phyloP scores from a whole-genome alignment of 2,329 filamentous ascomycete species.

The Thyridium curvatum region DNA sequence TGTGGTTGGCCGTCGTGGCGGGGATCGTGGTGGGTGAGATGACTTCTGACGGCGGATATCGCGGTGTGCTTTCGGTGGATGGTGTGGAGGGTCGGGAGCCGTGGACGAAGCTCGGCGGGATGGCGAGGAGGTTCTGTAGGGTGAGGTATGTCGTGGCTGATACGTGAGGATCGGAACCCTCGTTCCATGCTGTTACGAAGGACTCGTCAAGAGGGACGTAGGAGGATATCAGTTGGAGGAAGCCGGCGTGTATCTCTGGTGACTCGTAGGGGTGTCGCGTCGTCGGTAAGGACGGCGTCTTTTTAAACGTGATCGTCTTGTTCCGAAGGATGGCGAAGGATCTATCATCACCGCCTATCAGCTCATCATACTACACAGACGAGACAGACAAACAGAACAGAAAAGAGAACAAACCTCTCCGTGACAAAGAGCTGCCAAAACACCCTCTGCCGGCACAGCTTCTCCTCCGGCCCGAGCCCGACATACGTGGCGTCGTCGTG shows the following conservation, averaged over 20 bases:
- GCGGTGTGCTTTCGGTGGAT: constrained; percentile 12
- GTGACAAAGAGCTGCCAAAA: constrained; percentile 60
- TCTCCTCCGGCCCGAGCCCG: constrained; percentile 39
- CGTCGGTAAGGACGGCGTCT: constrained; percentile 49
- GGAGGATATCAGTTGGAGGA: constrained; percentile 53
- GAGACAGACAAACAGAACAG: background rate
- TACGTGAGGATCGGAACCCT: constrained; percentile 34
- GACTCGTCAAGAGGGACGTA: constrained; percentile 58
- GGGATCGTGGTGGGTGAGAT: constrained; percentile 1
- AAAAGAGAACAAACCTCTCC: constrained; percentile 37
- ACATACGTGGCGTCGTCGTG: constrained; percentile 52
- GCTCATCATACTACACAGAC: no score
- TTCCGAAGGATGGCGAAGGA: constrained; percentile 59
- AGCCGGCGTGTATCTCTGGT: constrained; percentile 47
- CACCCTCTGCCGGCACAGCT: constrained; percentile 45
- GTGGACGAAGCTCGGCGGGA: constrained; percentile 22
- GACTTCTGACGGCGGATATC: background rate
- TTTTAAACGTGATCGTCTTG: constrained; percentile 54
- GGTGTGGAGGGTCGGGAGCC: constrained; percentile 12
- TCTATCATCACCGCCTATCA: constrained; percentile 24
- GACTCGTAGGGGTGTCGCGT: constrained; percentile 46
- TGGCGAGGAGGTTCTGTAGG: constrained; percentile 24
- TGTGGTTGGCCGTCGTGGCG: background rate
- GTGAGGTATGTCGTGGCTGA: constrained; percentile 25
- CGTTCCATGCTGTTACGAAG: constrained; percentile 60